Evolutionary conservation across 2,329 filamentous ascomycete genomes (phyloP).

Genomic region (Xylaria sp.): DNA sequence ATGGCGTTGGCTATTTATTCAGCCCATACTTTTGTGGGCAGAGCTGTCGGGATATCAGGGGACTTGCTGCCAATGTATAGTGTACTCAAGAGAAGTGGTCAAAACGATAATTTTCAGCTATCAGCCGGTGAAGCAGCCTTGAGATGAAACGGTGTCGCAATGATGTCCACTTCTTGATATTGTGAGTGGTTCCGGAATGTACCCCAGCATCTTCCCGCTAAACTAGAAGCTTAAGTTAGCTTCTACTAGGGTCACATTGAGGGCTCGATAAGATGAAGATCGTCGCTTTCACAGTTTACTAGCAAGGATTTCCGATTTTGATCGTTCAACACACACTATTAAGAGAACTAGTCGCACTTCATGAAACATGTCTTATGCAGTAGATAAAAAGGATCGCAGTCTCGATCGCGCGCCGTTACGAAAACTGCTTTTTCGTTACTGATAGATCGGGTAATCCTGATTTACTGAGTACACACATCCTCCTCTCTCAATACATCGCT

Average conservation of each 20-base stretch:
- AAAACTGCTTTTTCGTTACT: not conserved
- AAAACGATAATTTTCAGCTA: not conserved
- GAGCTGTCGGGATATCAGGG: conserved; percentile 2
- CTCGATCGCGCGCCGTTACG: not conserved
- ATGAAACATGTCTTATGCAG: conserved; percentile 1
- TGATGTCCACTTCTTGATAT: conserved; percentile 8
- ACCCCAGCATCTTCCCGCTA: conserved; percentile 15
- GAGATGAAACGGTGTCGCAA: conserved; percentile 2
- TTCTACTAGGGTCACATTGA: not conserved
- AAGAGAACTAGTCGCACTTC: not conserved
- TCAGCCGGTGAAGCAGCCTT: not conserved
- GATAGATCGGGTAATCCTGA: not conserved
- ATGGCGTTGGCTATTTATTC: not conserved
- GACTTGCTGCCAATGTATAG: conserved; percentile 3
- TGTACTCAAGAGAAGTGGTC: not conserved
- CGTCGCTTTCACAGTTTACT: not conserved
- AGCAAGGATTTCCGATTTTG: conserved; percentile 2
- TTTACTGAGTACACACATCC: not conserved
- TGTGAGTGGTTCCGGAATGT: conserved; percentile 16
- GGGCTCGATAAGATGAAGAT: conserved; percentile 20
- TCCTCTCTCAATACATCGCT: not conserved
- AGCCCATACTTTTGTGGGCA: conserved; percentile 2
- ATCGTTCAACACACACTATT: not conserved
- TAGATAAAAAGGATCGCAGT: not conserved
- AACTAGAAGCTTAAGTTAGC: conserved; percentile 5